phyloP scores from a whole-genome alignment of 176 grass and related monocot genomes.

The Panicum miliaceum region DNA sequence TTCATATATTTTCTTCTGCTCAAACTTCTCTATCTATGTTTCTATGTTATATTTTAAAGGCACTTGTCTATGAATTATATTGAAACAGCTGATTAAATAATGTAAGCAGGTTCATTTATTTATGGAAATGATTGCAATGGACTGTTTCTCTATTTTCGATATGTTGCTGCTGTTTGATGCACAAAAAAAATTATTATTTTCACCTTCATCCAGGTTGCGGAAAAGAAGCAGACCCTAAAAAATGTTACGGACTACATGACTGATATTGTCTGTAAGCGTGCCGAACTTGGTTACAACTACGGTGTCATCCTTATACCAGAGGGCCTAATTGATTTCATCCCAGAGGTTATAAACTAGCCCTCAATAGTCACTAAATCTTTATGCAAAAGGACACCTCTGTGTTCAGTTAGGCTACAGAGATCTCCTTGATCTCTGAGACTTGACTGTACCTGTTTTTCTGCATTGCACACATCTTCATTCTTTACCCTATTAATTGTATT shows the following conservation, averaged over 20 bases:
- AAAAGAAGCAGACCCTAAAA: constrained; percentile 89
- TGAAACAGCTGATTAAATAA: not conserved
- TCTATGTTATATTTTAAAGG: too few relatives aligned
- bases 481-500: not conserved
- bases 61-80: not conserved
- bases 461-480: not conserved
- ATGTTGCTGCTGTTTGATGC: not conserved
- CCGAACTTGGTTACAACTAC: constrained; percentile 94
- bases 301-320: constrained; percentile 97
- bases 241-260: constrained; percentile 95
- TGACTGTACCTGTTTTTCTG: not conserved
- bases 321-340: constrained; percentile 97
- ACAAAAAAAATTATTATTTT: not conserved
- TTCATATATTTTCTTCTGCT: not conserved
- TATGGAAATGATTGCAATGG: not conserved
- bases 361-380: not conserved
- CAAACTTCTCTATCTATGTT: not conserved
- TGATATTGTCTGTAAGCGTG: constrained; percentile 85
- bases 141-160: not conserved
- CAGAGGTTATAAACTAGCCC: constrained; percentile 54
- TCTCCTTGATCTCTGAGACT: not conserved
- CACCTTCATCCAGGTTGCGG: constrained; percentile 67
- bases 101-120: not conserved
- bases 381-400: not conserved
- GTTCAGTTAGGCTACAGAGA: not conserved